Conservation (phyloP, 163 green algal genomes). For the Prototheca wickerhamii region DNA sequence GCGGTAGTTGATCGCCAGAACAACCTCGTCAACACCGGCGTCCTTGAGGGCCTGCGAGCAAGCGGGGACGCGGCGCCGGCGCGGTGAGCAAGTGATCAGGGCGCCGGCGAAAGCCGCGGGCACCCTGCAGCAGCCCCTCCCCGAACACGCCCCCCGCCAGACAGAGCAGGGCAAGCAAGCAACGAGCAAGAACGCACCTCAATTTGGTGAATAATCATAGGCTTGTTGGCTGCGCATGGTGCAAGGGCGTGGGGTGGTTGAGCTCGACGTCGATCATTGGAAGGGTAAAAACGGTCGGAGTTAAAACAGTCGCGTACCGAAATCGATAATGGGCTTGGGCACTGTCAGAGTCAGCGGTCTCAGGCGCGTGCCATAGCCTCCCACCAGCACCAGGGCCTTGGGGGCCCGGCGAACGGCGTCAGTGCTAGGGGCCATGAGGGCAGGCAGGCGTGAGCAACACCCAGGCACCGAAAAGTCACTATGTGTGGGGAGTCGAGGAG, state of each 20-base stretch:
- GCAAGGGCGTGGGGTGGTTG: neutral
- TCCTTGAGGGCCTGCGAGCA: constrained; percentile 77
- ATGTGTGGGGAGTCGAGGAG: too few species aligned
- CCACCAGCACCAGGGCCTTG: constrained; percentile 39
- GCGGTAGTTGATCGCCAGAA: constrained; percentile 96
- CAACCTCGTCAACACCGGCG: constrained; percentile 83
- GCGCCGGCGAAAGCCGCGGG: too few species aligned
- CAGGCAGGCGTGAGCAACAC: too few species aligned
- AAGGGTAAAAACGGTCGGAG: neutral
- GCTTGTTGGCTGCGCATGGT: constrained; percentile 74
- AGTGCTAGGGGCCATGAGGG: neutral
- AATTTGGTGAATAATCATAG: constrained; percentile 98
- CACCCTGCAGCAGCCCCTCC: too few species aligned
- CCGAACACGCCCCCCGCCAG: too few species aligned
- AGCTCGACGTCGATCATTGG: neutral
- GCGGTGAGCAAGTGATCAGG: too few species aligned
- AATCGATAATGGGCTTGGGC: constrained; percentile 94
- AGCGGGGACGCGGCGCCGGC: too few species aligned
- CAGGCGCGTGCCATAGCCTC: constrained; percentile 85
- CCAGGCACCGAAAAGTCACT: too few species aligned
- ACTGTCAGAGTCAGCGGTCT: constrained; percentile 87
- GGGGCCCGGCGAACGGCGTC: constrained; percentile 1
- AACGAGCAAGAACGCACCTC: constrained; percentile 42
- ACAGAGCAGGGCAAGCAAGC: neutral
- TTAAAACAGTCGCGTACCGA: too few species aligned